phyloP scores from a whole-genome alignment of 2,329 filamentous ascomycete species.

The Colletotrichum truncatum region DNA sequence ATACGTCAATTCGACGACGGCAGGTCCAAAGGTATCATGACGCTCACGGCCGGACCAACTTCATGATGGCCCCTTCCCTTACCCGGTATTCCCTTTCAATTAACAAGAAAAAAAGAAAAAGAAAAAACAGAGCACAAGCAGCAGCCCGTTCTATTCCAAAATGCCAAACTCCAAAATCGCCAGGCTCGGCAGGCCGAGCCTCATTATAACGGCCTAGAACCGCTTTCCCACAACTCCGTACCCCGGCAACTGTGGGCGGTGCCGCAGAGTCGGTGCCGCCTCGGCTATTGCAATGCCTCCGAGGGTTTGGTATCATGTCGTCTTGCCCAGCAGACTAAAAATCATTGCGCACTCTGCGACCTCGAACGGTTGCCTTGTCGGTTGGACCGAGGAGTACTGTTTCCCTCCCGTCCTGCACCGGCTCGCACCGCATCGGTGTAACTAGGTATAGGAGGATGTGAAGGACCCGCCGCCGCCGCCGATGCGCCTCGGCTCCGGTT shows the following conservation, averaged over 20 bases:
- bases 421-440: slow-evolving; percentile 79
- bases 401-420: slow-evolving; percentile 57
- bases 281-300: not conserved
- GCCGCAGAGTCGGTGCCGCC: not conserved
- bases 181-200: slow-evolving; percentile 6
- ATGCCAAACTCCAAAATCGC: slow-evolving; percentile 30
- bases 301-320: slow-evolving; percentile 22
- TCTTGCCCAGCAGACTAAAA: slow-evolving; percentile 29
- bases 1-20: slow-evolving; percentile 27
- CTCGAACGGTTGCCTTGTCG: slow-evolving; percentile 29
- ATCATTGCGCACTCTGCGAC: slow-evolving; percentile 32
- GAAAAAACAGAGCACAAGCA: not conserved
- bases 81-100: slow-evolving; percentile 7
- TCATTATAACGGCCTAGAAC: slow-evolving; percentile 20
- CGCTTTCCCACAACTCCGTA: slow-evolving; percentile 13
- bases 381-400: slow-evolving; percentile 41
- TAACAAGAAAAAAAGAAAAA: not conserved
- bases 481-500: slow-evolving; percentile 62
- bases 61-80: not conserved
- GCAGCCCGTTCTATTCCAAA: slow-evolving; percentile 27
- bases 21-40: slow-evolving; percentile 31
- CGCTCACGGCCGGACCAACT: slow-evolving; percentile 26
- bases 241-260: not conserved
- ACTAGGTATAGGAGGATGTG: slow-evolving; percentile 77
- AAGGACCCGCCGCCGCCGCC: slow-evolving; percentile 43